These are phyloP conservation scores for Daldinia decipiens DNA, from an alignment of 495 filamentous ascomycete genomes.

Conservation along the genomic window DNA sequence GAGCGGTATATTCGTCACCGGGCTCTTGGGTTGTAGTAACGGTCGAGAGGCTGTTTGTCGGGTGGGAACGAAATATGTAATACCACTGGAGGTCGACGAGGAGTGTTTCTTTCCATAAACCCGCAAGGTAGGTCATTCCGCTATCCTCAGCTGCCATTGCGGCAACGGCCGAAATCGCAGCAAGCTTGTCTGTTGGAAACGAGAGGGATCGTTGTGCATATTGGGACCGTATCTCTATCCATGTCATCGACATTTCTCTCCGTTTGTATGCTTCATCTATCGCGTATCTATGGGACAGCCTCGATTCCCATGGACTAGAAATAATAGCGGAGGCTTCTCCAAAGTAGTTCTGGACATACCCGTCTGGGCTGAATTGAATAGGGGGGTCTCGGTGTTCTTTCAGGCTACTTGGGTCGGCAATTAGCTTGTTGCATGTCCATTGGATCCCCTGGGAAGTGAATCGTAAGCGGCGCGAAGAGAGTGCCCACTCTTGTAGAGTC, in stretches of 20 bases:
- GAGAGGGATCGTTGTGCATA: constrained; percentile 10
- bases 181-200: constrained; percentile 10
- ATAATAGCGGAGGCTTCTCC: constrained; percentile 9
- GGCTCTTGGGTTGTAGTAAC: background rate
- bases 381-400: constrained; percentile 15
- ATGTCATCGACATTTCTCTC: constrained; percentile 11
- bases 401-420: constrained; percentile 10
- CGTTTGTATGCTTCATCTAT: constrained; percentile 11
- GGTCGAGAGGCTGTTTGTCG: constrained; percentile 6
- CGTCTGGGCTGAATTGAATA: constrained; percentile 8
- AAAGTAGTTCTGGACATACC: constrained; percentile 10
- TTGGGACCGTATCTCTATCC: constrained; percentile 18
- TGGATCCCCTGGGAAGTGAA: constrained; percentile 13
- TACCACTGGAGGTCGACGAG: constrained; percentile 12
- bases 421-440: constrained; percentile 15
- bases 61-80: constrained; percentile 11
- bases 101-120: constrained; percentile 7
- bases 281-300: background rate
- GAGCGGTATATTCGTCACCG: background rate
- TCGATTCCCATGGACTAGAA: constrained; percentile 4
- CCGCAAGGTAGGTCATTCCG: constrained; percentile 11
- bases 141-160: constrained; percentile 8
- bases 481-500: constrained; percentile 18
- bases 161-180: constrained; percentile 11
- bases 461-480: constrained; percentile 11